phyloP scores from a whole-genome alignment of 164 flowering plant species.

The Brasenia schreberi region DNA sequence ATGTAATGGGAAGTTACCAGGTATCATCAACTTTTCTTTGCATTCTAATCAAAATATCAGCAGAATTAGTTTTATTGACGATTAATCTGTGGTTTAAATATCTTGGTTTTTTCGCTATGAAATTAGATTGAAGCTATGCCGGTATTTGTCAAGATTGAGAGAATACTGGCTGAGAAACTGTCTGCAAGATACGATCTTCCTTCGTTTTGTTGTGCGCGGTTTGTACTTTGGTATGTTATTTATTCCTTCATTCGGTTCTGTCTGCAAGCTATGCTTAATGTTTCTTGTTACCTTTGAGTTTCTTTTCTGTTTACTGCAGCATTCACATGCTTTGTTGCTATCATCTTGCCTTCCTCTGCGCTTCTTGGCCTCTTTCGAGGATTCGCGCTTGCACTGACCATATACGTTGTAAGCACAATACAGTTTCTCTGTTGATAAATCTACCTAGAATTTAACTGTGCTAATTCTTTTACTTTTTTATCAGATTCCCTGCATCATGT shows the following conservation, averaged over 20 bases:
- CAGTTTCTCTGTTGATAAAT: background rate
- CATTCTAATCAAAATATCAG: background rate
- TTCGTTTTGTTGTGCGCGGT: background rate
- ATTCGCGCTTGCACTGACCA: conserved; percentile 4
- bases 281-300: background rate
- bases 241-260: background rate
- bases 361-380: conserved; percentile 6
- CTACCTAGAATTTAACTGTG: background rate
- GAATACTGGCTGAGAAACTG: background rate
- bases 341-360: conserved; percentile 7
- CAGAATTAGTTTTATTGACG: background rate
- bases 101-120: background rate
- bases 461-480: background rate
- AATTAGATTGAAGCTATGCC: background rate
- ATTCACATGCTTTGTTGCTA: conserved; percentile 4
- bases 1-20: conserved; percentile 1
- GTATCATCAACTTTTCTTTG: background rate
- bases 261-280: background rate
- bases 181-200: background rate
- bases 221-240: background rate
- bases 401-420: conserved; percentile 1
- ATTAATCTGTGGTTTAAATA: background rate
- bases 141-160: background rate
- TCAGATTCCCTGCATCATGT: conserved; percentile 1
- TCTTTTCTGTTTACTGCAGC: conserved; percentile 1